Conservation (phyloP, 2,329 filamentous ascomycete species). For the Bipolaris bicolor region DNA sequence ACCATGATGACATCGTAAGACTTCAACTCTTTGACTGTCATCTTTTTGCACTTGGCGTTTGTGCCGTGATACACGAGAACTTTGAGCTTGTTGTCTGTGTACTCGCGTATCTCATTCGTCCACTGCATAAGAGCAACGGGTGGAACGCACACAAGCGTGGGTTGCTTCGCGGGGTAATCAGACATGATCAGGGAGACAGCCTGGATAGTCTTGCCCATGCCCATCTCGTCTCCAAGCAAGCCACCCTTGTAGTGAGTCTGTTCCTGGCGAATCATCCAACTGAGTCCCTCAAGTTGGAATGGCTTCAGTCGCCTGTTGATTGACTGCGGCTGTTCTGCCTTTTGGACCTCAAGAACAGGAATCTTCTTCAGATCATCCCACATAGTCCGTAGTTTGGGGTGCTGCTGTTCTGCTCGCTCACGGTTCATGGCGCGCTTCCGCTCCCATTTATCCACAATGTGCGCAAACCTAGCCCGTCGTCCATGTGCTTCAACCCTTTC, state of each 20-base stretch:
- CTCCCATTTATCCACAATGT: constrained; percentile 50
- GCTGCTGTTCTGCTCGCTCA: constrained; percentile 71
- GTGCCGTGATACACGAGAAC: constrained; percentile 91
- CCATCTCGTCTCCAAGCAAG: constrained; percentile 96
- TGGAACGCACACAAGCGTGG: constrained; percentile 86
- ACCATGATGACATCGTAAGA: constrained; percentile 95
- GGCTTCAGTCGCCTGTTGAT: constrained; percentile 87
- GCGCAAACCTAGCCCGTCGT: constrained; percentile 36
- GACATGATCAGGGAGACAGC: constrained; percentile 98
- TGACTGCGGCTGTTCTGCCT: constrained; percentile 72
- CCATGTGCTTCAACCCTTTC: constrained; percentile 28
- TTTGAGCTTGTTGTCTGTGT: constrained; percentile 88
- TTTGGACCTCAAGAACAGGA: constrained; percentile 68
- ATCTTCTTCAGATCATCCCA: constrained; percentile 77
- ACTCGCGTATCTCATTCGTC: constrained; percentile 64
- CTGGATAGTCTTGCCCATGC: constrained; percentile 97
- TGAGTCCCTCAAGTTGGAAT: constrained; percentile 90
- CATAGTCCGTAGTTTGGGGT: constrained; percentile 82
- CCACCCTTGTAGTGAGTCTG: constrained; percentile 84
- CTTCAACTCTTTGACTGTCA: constrained; percentile 75
- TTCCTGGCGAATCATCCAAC: constrained; percentile 95
- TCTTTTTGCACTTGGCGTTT: constrained; percentile 79
- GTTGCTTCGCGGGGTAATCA: constrained; percentile 82
- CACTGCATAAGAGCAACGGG: constrained; percentile 96
- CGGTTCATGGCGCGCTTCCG: constrained; percentile 61